Evolutionary conservation across 2,329 filamentous ascomycete genomes (phyloP).

Genomic region (Fusarium odoratissimum): DNA sequence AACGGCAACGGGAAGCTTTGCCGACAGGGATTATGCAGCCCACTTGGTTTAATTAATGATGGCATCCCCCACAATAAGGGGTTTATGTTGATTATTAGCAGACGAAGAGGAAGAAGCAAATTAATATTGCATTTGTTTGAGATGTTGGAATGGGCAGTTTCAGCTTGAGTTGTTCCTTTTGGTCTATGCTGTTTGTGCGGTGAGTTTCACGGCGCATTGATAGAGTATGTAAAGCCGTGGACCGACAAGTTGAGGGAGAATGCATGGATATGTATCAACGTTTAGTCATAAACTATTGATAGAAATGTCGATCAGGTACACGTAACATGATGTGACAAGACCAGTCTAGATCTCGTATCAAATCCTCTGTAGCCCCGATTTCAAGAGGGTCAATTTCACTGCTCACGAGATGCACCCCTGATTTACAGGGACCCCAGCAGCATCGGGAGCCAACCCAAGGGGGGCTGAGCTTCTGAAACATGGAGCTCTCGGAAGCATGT

Average conservation of each 20-base stretch:
- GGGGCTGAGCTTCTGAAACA: constrained; percentile 42
- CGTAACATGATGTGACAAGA: constrained; percentile 20
- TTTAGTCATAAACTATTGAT: background rate
- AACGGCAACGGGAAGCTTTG: background rate
- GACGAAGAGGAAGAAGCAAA: background rate
- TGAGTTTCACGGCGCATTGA: background rate
- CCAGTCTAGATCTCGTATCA: constrained; percentile 31
- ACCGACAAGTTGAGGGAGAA: background rate
- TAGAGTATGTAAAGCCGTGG: background rate
- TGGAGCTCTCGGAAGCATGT: constrained; percentile 22
- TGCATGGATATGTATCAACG: background rate
- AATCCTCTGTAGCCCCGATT: background rate
- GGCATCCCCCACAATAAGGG: constrained; percentile 38
- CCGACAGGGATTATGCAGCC: constrained; percentile 13
- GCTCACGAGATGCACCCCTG: constrained; percentile 18
- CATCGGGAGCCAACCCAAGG: constrained; percentile 2
- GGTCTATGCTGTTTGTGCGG: background rate
- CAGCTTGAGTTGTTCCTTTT: background rate
- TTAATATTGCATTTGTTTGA: constrained; percentile 23
- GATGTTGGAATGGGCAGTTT: constrained; percentile 33
- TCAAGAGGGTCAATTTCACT: constrained; percentile 18
- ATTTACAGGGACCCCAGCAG: background rate
- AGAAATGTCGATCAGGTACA: constrained; percentile 8
- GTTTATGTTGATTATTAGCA: background rate
- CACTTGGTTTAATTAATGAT: constrained; percentile 44